Conservation (phyloP, 257 asterid species). For the Gentiana straminea region DNA sequence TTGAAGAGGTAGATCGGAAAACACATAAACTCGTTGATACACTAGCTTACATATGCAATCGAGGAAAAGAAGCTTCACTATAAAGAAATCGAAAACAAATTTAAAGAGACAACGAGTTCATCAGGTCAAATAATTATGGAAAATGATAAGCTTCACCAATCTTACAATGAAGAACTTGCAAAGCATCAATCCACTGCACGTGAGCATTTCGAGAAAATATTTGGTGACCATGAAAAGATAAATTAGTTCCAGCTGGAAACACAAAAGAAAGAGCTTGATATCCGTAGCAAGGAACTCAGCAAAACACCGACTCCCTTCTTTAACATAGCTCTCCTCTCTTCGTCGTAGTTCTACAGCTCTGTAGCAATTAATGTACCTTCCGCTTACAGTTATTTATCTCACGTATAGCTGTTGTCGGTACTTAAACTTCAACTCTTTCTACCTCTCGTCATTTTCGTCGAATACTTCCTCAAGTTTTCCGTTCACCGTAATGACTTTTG, state of each 20-base stretch:
- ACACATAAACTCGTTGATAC: slow-evolving; percentile 54
- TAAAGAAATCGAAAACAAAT: slow-evolving; percentile 53
- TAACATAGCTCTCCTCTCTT: too few relatives aligned
- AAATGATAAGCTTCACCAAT: slow-evolving; percentile 58
- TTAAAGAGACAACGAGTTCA: slow-evolving; percentile 56
- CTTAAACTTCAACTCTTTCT: too few relatives aligned
- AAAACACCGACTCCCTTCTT: too few relatives aligned
- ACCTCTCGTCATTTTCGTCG: too few relatives aligned
- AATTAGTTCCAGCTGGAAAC: slow-evolving; percentile 46
- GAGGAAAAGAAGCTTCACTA: slow-evolving; percentile 63
- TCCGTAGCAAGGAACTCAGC: slow-evolving; percentile 44
- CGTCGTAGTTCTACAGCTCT: too few relatives aligned
- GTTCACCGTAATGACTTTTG: too few relatives aligned
- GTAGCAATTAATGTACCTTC: too few relatives aligned
- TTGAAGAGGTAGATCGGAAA: slow-evolving; percentile 74
- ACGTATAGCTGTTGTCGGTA: too few relatives aligned
- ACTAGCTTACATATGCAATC: slow-evolving; percentile 41
- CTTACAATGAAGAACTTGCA: slow-evolving; percentile 68
- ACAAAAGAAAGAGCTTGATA: slow-evolving; percentile 66
- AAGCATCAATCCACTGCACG: slow-evolving; percentile 69
- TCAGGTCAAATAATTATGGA: slow-evolving; percentile 43
- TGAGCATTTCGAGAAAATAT: slow-evolving; percentile 70
- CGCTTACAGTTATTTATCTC: too few relatives aligned
- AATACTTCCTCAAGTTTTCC: too few relatives aligned
- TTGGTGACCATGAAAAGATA: slow-evolving; percentile 66